A percentile compares a stretch with the other conserved stretches of the same genome.
These are phyloP conservation scores for Echeveria elegans DNA, from an alignment of 164 flowering plant genomes.

Conservation along the genomic window DNA sequence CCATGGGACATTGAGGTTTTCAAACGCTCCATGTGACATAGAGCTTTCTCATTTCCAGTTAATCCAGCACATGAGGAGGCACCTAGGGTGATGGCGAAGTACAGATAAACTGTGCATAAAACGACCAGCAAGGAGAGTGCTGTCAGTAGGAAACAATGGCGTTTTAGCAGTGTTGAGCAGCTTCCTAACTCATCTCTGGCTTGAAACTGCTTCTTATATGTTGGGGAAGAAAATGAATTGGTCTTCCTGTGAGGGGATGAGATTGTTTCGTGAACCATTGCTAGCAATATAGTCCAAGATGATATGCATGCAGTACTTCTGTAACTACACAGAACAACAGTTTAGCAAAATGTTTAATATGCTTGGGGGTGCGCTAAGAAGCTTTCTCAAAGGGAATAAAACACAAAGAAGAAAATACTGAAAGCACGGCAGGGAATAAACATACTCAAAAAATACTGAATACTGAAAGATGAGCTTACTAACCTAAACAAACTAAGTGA, in stretches of 20 bases:
- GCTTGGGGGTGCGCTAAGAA: too few species aligned
- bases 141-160: conserved; percentile 72
- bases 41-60: conserved; percentile 33
- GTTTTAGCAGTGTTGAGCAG: conserved; percentile 39
- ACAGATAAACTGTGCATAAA: conserved; percentile 66
- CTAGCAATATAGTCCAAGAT: background rate
- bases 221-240: conserved; percentile 21
- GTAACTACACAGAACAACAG: conserved; percentile 4
- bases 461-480: too few species aligned
- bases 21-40: conserved; percentile 40
- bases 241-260: conserved; percentile 45
- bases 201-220: conserved; percentile 28
- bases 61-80: conserved; percentile 43
- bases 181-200: conserved; percentile 44
- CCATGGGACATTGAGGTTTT: conserved; percentile 34
- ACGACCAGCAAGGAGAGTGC: conserved; percentile 44
- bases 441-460: too few species aligned
- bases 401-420: too few species aligned
- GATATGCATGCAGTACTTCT: conserved; percentile 15
- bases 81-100: conserved; percentile 73
- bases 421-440: too few species aligned
- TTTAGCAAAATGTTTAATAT: too few species aligned
- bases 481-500: too few species aligned
- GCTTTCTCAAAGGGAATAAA: too few species aligned
- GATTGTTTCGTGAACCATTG: conserved; percentile 40